Conservation (phyloP, 176 grass and related monocot genomes). For the Musa beccarii region DNA sequence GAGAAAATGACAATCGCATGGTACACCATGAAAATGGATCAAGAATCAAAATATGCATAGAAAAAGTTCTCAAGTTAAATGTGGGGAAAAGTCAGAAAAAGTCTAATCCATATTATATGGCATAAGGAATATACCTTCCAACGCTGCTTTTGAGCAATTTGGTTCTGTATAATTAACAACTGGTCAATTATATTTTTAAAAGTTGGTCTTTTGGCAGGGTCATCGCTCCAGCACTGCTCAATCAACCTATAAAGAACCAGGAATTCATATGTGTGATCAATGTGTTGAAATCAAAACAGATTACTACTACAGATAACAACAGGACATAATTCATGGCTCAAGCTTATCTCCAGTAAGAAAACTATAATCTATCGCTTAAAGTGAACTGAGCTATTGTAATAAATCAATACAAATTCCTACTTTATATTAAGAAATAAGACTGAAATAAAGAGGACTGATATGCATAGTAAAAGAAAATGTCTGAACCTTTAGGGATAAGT, state of each 20-base stretch:
- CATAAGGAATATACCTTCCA: conserved; percentile 54
- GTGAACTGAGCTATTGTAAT: too few relatives aligned
- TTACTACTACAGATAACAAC: neutral
- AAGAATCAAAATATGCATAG: neutral
- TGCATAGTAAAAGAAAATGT: too few relatives aligned
- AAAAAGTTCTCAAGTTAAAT: neutral
- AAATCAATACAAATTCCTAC: too few relatives aligned
- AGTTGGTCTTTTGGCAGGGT: conserved; percentile 61
- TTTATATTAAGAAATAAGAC: too few relatives aligned
- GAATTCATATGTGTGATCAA: neutral
- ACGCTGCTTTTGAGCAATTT: conserved; percentile 46
- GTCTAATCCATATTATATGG: neutral
- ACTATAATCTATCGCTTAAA: neutral
- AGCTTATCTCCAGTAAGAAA: neutral
- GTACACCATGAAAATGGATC: neutral
- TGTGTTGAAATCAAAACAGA: neutral
- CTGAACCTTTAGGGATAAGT: too few relatives aligned
- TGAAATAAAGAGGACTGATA: too few relatives aligned
- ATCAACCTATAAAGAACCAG: conserved; percentile 55
- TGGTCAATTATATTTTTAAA: conserved; percentile 63
- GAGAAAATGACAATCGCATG: neutral
- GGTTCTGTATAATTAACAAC: conserved; percentile 51
- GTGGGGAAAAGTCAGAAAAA: neutral
- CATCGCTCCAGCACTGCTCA: conserved; percentile 84
- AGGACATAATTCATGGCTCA: neutral